These are phyloP conservation scores for Verticillium longisporum DNA, from an alignment of 2,329 filamentous ascomycete species.

Conservation along the genomic window DNA sequence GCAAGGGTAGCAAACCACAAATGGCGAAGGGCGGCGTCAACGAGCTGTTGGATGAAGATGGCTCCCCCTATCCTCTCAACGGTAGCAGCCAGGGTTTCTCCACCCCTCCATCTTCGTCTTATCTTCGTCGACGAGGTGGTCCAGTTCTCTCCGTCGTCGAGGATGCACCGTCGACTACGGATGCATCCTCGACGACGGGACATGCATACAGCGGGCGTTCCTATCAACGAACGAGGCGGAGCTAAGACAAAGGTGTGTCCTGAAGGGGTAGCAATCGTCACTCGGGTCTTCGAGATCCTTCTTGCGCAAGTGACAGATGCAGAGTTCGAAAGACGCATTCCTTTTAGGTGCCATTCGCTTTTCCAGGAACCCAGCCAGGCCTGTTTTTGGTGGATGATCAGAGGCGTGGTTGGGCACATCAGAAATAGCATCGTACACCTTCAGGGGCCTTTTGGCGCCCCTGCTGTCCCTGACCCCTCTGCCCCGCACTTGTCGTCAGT, in stretches of 20 bases:
- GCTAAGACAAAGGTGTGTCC: background rate
- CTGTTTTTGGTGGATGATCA: background rate
- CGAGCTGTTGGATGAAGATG: background rate
- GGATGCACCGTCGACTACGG: too few species aligned
- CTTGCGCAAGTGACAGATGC: background rate
- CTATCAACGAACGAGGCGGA: background rate
- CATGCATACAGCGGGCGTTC: background rate
- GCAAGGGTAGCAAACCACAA: background rate
- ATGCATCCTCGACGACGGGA: background rate
- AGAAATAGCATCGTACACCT: background rate
- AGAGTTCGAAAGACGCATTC: background rate
- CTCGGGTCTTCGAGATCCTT: background rate
- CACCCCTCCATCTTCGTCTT: background rate
- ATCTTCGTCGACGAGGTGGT: background rate
- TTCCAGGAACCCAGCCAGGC: background rate
- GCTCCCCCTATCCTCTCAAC: background rate
- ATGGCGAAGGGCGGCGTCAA: background rate
- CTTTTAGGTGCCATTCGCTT: background rate
- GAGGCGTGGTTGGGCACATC: background rate
- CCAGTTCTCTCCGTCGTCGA: background rate
- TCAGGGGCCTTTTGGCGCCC: background rate
- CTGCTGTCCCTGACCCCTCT: background rate
- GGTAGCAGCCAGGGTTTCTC: background rate
- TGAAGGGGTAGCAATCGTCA: background rate
- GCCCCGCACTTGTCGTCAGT: background rate